A percentile compares a stretch with the other conserved stretches of the same genome.
These are phyloP conservation scores for Holtermanniella nyarrowii DNA, from an alignment of 768 basidiomycete species.

Conservation along the genomic window DNA sequence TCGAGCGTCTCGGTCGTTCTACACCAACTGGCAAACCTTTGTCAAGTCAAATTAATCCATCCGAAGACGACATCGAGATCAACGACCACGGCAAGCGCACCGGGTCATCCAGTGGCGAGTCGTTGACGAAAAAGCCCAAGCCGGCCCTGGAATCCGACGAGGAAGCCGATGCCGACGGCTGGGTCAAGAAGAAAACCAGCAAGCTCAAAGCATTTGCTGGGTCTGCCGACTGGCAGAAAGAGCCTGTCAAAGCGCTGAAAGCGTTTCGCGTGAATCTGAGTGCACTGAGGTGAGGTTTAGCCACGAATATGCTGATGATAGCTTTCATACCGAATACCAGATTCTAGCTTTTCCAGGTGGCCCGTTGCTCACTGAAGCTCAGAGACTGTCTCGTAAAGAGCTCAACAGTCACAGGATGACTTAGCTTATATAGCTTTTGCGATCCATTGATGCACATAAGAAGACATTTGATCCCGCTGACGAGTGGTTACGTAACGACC, in stretches of 20 bases:
- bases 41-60: too few relatives aligned
- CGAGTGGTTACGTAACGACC: too few relatives aligned
- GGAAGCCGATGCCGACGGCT: slow-evolving; percentile 18
- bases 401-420: slow-evolving; percentile 45
- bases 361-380: slow-evolving; percentile 50
- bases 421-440: too few relatives aligned
- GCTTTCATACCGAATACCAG: slow-evolving; percentile 58
- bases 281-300: slow-evolving; percentile 44
- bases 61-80: neutral
- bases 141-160: slow-evolving; percentile 14
- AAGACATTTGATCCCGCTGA: too few relatives aligned
- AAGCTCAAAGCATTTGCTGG: neutral
- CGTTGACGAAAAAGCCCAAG: neutral
- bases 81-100: neutral
- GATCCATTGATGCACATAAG: too few relatives aligned
- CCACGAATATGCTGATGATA: slow-evolving; percentile 25
- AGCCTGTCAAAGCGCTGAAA: slow-evolving; percentile 14
- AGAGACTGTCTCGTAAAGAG: slow-evolving; percentile 48
- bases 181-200: slow-evolving; percentile 24
- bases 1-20: slow-evolving; percentile 5
- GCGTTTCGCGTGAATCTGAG: slow-evolving; percentile 48
- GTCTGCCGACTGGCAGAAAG: slow-evolving; percentile 6
- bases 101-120: neutral
- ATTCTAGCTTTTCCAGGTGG: slow-evolving; percentile 71
- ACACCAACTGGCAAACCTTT: too few relatives aligned